Evolutionary conservation across 2,329 filamentous ascomycete species (phyloP).

Genomic region (Ilyonectria robusta): DNA sequence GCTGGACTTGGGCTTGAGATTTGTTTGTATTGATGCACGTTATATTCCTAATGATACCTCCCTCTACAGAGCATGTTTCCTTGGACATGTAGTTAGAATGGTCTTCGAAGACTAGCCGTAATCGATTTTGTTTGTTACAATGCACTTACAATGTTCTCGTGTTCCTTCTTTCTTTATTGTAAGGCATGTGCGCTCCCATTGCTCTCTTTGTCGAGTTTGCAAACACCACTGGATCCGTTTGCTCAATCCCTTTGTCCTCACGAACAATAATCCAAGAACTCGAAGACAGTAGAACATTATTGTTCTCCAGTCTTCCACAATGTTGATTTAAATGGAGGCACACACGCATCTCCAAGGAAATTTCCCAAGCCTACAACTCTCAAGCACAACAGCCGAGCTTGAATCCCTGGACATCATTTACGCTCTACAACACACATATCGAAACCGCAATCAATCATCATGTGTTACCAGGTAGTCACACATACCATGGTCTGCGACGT

Average conservation of each 20-base stretch:
- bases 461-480: slow-evolving; percentile 46
- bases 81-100: background rate
- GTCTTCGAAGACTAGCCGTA: background rate
- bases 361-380: background rate
- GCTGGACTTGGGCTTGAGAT: background rate
- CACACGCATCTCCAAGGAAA: background rate
- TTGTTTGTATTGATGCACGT: background rate
- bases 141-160: background rate
- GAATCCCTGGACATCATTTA: background rate
- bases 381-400: background rate
- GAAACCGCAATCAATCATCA: slow-evolving; percentile 15
- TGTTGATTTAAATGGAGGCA: background rate
- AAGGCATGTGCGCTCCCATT: background rate
- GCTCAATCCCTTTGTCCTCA: background rate
- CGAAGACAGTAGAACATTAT: background rate
- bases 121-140: background rate
- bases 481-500: slow-evolving; percentile 50
- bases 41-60: slow-evolving; percentile 1
- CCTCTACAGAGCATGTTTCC: background rate
- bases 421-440: too few relatives aligned
- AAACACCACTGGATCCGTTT: background rate
- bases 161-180: background rate
- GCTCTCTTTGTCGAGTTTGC: background rate
- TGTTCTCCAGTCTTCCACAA: background rate
- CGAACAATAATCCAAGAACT: background rate